phyloP scores from a whole-genome alignment of 805 yeast species.

The Myxozyma melibiosi region DNA sequence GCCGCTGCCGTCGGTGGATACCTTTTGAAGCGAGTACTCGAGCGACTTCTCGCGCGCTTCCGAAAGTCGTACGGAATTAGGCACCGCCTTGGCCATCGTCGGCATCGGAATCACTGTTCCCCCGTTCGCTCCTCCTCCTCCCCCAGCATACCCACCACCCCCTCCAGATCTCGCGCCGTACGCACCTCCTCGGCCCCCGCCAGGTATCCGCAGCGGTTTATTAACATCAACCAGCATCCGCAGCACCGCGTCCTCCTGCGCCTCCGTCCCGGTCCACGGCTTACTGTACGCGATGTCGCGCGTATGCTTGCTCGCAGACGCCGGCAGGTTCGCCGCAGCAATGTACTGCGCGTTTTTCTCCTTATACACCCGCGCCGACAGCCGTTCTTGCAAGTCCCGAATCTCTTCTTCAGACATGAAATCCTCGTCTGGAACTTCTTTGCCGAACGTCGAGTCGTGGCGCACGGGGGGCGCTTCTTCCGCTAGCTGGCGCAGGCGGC shows the following conservation, averaged over 20 bases:
- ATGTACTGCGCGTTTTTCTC: slow-evolving; percentile 47
- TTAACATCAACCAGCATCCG: slow-evolving; percentile 60
- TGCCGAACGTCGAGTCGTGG: slow-evolving; percentile 46
- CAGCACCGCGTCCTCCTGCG: slow-evolving; percentile 49
- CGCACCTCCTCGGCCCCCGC: no score
- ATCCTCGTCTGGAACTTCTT: slow-evolving; percentile 4
- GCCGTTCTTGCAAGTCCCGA: slow-evolving; percentile 21
- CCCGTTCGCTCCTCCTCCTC: slow-evolving; percentile 35
- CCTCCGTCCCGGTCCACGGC: slow-evolving; percentile 66
- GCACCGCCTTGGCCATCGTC: slow-evolving; percentile 35
- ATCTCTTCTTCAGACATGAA: slow-evolving; percentile 11
- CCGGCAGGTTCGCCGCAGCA: slow-evolving; percentile 49
- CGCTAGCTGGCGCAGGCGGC: slow-evolving; percentile 47
- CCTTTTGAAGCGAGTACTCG: slow-evolving; percentile 59
- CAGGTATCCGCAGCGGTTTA: slow-evolving; percentile 44
- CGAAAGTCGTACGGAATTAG: slow-evolving; percentile 48
- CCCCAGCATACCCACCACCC: slow-evolving; percentile 6
- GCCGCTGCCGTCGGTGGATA: slow-evolving; percentile 26
- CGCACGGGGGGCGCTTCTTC: slow-evolving; percentile 46
- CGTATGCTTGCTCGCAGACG: slow-evolving; percentile 48
- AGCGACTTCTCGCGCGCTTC: slow-evolving; percentile 66
- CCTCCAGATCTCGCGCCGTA: no score
- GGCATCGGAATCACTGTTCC: slow-evolving; percentile 25
- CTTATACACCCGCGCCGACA: slow-evolving; percentile 46
- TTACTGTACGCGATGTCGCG: slow-evolving; percentile 52